Conservation (phyloP, 2,329 filamentous ascomycete genomes). For the Myriosclerotinia scirpicola region DNA sequence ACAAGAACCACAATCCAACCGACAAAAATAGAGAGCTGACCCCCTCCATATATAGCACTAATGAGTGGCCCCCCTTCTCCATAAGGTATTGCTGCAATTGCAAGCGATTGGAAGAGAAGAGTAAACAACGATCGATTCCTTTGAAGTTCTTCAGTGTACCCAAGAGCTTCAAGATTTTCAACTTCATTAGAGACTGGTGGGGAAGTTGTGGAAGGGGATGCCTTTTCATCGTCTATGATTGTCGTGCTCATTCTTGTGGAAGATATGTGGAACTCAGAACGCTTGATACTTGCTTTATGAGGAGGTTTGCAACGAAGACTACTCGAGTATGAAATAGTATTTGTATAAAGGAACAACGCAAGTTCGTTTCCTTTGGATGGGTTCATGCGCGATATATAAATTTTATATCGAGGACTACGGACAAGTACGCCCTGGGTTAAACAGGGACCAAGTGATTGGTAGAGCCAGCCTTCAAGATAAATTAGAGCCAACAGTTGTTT, state of each 20-base stretch:
- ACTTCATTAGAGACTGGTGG: constrained; percentile 28
- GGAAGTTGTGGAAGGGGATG: not conserved
- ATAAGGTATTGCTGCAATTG: constrained; percentile 60
- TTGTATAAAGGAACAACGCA: not conserved
- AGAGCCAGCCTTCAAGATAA: not conserved
- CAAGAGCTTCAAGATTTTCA: constrained; percentile 43
- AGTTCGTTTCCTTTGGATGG: not conserved
- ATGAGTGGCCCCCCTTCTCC: constrained; percentile 44
- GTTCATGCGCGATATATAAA: not conserved
- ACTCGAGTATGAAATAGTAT: no score
- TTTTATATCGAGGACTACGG: not conserved
- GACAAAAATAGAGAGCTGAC: constrained; percentile 56
- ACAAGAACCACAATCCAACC: constrained; percentile 56
- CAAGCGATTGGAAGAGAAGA: constrained; percentile 59
- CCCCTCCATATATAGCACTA: constrained; percentile 41
- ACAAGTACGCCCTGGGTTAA: not conserved
- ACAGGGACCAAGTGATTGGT: not conserved
- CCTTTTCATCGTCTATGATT: constrained; percentile 24
- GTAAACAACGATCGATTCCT: constrained; percentile 61
- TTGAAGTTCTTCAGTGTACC: constrained; percentile 57
- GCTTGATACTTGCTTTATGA: not conserved
- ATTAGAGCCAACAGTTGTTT: not conserved
- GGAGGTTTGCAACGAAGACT: not conserved
- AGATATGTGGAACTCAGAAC: not conserved
- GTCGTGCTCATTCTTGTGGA: not conserved